Evolutionary conservation across 2,329 filamentous ascomycete species (phyloP).

Genomic region (Tolypocladium sp.): DNA sequence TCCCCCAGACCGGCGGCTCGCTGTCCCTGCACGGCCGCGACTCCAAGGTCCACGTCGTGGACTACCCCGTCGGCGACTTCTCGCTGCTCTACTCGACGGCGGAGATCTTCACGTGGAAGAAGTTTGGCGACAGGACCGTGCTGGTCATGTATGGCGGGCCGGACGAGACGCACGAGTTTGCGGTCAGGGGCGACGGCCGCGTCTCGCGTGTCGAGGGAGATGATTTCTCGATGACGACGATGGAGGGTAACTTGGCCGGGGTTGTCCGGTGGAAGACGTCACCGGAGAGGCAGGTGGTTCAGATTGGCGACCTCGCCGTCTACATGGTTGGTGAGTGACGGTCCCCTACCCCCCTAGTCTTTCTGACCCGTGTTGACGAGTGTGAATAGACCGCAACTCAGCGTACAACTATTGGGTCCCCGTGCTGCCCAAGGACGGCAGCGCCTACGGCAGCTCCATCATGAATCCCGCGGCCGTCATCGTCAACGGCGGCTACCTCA

Average conservation of each 20-base stretch:
- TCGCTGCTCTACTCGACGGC: slow-evolving; percentile 59
- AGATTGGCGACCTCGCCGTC: slow-evolving; percentile 30
- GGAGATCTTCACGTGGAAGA: slow-evolving; percentile 63
- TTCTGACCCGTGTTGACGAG: not conserved
- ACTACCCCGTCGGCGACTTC: slow-evolving; percentile 53
- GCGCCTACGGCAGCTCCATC: slow-evolving; percentile 22
- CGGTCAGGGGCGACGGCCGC: slow-evolving; percentile 23
- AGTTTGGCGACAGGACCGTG: slow-evolving; percentile 47
- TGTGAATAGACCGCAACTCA: slow-evolving; percentile 44
- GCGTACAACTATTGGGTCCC: slow-evolving; percentile 64
- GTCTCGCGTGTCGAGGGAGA: slow-evolving; percentile 14
- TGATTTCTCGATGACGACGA: slow-evolving; percentile 13
- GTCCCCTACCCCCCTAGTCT: not conserved
- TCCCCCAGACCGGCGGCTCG: slow-evolving; percentile 49
- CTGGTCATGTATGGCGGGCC: slow-evolving; percentile 56
- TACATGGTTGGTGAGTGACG: slow-evolving; percentile 22
- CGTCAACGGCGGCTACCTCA: slow-evolving; percentile 53
- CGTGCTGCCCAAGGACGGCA: slow-evolving; percentile 32
- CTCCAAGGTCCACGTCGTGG: slow-evolving; percentile 58
- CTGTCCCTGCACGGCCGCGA: slow-evolving; percentile 54
- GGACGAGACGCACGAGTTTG: slow-evolving; percentile 55
- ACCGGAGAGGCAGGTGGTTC: slow-evolving; percentile 17
- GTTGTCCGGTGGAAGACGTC: slow-evolving; percentile 22
- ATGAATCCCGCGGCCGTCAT: slow-evolving; percentile 40
- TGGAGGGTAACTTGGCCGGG: slow-evolving; percentile 8